Conservation (phyloP, 2,329 filamentous ascomycete species). For the Xylariaceae sp. region DNA sequence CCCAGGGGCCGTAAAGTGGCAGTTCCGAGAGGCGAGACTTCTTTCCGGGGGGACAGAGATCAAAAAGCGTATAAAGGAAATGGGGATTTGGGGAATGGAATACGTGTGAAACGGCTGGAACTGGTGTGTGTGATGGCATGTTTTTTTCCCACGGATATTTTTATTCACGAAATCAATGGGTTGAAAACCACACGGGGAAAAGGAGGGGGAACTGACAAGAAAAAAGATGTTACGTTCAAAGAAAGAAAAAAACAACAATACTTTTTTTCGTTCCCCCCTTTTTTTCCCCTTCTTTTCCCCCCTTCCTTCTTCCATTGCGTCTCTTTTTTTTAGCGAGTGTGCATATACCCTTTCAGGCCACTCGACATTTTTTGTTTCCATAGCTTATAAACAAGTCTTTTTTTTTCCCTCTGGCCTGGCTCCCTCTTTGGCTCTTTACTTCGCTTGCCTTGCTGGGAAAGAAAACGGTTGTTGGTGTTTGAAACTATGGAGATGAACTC, state of each 20-base stretch:
- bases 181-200: no score
- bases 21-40: background rate
- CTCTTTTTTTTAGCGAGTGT: conserved; percentile 12
- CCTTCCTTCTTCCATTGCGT: conserved; percentile 4
- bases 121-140: background rate
- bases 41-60: conserved; percentile 12
- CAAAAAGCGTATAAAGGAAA: conserved; percentile 20
- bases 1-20: background rate
- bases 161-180: conserved; percentile 4
- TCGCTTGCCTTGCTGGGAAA: no score
- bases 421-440: no score
- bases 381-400: background rate
- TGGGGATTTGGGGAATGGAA: conserved; percentile 2
- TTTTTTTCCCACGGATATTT: conserved; percentile 11
- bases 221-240: no score
- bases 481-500: background rate
- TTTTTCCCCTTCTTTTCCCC: conserved; percentile 2
- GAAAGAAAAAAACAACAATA: background rate
- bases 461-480: no score
- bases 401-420: background rate
- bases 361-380: background rate
- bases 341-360: conserved; percentile 19
- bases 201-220: no score
- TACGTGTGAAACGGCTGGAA: conserved; percentile 1
- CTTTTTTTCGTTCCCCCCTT: conserved; percentile 3